Evolutionary conservation across 108 stramenopile genomes (phyloP).

Genomic region (Skeletonema marinoi): DNA sequence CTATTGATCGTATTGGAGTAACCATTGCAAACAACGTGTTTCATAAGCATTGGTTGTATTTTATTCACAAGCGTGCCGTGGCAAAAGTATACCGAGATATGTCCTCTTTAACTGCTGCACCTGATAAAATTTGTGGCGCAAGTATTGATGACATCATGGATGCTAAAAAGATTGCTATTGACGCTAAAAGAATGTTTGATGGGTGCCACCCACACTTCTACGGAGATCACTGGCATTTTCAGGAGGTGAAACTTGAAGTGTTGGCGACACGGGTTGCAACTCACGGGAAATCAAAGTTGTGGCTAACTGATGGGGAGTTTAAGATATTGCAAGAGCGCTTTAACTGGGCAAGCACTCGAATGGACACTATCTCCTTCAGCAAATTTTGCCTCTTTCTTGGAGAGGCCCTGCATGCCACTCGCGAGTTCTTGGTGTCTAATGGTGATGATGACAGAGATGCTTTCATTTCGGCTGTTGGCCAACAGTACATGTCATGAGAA

Average conservation of each 20-base stretch:
- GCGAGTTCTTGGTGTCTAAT: not conserved
- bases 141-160: constrained; percentile 14
- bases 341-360: constrained; percentile 16
- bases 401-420: constrained; percentile 29
- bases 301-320: constrained; percentile 5
- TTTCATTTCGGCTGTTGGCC: not conserved
- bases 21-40: constrained; percentile 48
- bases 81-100: constrained; percentile 36
- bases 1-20: constrained; percentile 49
- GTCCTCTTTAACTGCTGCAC: constrained; percentile 21
- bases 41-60: constrained; percentile 41
- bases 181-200: constrained; percentile 43
- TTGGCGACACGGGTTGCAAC: constrained; percentile 4
- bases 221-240: constrained; percentile 44
- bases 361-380: constrained; percentile 32
- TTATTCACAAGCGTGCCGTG: constrained; percentile 33
- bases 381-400: constrained; percentile 50
- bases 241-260: constrained; percentile 28
- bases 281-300: constrained; percentile 2
- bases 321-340: constrained; percentile 19
- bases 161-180: constrained; percentile 34
- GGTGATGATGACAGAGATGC: not conserved
- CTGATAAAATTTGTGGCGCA: constrained; percentile 8
- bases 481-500: not conserved
- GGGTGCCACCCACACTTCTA: constrained; percentile 22